A percentile compares a stretch with the other conserved stretches of the same genome.
These are phyloP conservation scores for Hortaea sp. DNA, from an alignment of 2,329 filamentous ascomycete species.

Conservation along the genomic window DNA sequence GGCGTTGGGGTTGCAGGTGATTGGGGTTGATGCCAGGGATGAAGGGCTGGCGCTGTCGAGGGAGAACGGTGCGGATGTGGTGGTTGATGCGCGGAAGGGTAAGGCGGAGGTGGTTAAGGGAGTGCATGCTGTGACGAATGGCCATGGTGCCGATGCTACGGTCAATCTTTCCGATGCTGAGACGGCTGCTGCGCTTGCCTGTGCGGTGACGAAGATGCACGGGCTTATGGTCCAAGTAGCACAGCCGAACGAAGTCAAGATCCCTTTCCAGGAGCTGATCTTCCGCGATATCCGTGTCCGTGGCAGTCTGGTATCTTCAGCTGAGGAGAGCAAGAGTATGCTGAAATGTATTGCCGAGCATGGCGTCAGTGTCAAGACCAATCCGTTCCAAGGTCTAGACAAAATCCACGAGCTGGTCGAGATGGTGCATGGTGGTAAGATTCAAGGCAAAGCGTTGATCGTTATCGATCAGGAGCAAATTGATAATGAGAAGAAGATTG, in stretches of 20 bases:
- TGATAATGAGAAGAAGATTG: constrained; percentile 32
- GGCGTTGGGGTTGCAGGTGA: constrained; percentile 40
- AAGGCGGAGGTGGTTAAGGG: constrained; percentile 39
- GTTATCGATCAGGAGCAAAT: constrained; percentile 42
- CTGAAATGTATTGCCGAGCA: constrained; percentile 25
- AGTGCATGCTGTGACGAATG: constrained; percentile 39
- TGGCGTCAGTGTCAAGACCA: constrained; percentile 41
- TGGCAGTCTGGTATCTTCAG: constrained; percentile 29
- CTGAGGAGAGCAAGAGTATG: constrained; percentile 25
- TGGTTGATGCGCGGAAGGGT: constrained; percentile 42
- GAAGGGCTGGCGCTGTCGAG: constrained; percentile 41
- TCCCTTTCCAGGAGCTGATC: constrained; percentile 40
- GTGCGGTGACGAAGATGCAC: constrained; percentile 50
- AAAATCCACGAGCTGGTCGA: constrained; percentile 43
- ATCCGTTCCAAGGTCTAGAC: constrained; percentile 43
- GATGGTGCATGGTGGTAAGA: constrained; percentile 42
- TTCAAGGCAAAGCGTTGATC: constrained; percentile 47
- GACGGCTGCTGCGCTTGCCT: constrained; percentile 40
- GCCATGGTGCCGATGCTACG: constrained; percentile 42
- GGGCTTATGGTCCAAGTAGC: constrained; percentile 50
- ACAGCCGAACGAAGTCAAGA: constrained; percentile 33
- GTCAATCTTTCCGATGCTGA: constrained; percentile 46
- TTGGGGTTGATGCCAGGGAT: constrained; percentile 47
- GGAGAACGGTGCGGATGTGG: constrained; percentile 40
- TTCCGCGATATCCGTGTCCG: constrained; percentile 44